Base-by-base conservation (phyloP, 2,329 filamentous ascomycete species). In the Dothideomycetes sp. region DNA sequence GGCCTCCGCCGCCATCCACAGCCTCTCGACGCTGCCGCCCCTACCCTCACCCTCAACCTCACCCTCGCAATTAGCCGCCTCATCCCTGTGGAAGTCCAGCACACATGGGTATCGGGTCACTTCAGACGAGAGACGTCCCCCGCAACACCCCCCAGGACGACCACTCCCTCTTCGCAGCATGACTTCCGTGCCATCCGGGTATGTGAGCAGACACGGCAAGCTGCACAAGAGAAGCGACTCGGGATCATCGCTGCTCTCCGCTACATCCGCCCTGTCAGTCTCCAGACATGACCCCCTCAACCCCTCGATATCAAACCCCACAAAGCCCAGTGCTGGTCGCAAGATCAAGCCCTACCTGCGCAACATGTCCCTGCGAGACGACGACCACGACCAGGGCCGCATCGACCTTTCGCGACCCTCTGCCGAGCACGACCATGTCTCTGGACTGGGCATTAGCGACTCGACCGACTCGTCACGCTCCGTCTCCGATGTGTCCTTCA, bases 341-440 rank as follows among this genome's bases (percentile, higher is more conserved):
- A 72, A 70, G 52, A 66, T 73, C 54, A 75, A 75, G 52, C 71
- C 73, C 3, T 68, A 74, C 43, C 57, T 73, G 38, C 66, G 70
- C 37, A 75, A 72, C 52, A 59, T 70, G 45, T 68, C 70, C 15
- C 60, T 61, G 34, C 63, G 68, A 43, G 69, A 70, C 47, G 49
- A 53, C 34, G 29, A 37, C 38, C 59, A 61, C 34, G 64, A 66
- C 15, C 53, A 56, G 40, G 56, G 56, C 18, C 48, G 49, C 34
- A 64, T 76, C 39, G 72, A 77, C 50, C 58, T 75, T 17, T 73
- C 70, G 22, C 67, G 70, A 22, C 68, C 72, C 3, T 65, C 66
- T 4, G 63, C 66, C 11, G 73, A 77, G 47, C 71, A 75, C 45
- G 70, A 75, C 42, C 50, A 57, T 22, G 48, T 68, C 16, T 57